Conservation (phyloP, 352 stramenopile genomes). For the Aphanomyces astaci region DNA sequence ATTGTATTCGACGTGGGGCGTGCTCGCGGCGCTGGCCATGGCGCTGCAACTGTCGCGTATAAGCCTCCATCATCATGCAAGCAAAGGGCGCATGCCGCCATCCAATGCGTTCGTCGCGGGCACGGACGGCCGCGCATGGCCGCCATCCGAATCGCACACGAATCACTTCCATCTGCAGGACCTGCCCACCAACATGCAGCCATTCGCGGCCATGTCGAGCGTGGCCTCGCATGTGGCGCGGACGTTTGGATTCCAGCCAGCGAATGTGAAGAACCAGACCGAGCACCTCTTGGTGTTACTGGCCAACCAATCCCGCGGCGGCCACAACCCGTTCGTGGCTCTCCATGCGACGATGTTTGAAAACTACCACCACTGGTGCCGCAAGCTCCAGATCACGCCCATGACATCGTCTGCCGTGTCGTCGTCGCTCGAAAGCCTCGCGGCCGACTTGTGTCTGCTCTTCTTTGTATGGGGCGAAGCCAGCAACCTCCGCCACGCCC, state of each 20-base stretch:
- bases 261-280: slow-evolving; percentile 92
- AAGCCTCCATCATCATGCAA: slow-evolving; percentile 17
- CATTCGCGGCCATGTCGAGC: slow-evolving; percentile 73
- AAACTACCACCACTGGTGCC: slow-evolving; percentile 86
- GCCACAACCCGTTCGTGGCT: slow-evolving; percentile 71
- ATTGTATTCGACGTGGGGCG: slow-evolving; percentile 48
- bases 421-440: slow-evolving; percentile 85
- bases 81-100: background rate
- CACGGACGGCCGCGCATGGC: slow-evolving; percentile 67
- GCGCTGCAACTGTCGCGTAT: slow-evolving; percentile 38
- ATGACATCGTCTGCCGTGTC: slow-evolving; percentile 40
- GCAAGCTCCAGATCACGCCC: slow-evolving; percentile 66
- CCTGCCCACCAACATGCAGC: slow-evolving; percentile 73
- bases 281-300: slow-evolving; percentile 96
- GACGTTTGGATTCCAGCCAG: slow-evolving; percentile 75
- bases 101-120: slow-evolving; percentile 61
- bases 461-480: slow-evolving; percentile 99
- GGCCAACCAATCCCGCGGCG: slow-evolving; percentile 84
- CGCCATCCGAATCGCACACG: slow-evolving; percentile 33
- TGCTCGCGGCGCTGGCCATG: slow-evolving; percentile 34
- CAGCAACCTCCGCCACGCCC: slow-evolving; percentile 96
- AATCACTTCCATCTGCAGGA: slow-evolving; percentile 77
- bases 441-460: slow-evolving; percentile 86
- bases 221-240: slow-evolving; percentile 81
- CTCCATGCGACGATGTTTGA: slow-evolving; percentile 76